Conservation (phyloP, 208 protist species). For the Novymonas esmeraldas region DNA sequence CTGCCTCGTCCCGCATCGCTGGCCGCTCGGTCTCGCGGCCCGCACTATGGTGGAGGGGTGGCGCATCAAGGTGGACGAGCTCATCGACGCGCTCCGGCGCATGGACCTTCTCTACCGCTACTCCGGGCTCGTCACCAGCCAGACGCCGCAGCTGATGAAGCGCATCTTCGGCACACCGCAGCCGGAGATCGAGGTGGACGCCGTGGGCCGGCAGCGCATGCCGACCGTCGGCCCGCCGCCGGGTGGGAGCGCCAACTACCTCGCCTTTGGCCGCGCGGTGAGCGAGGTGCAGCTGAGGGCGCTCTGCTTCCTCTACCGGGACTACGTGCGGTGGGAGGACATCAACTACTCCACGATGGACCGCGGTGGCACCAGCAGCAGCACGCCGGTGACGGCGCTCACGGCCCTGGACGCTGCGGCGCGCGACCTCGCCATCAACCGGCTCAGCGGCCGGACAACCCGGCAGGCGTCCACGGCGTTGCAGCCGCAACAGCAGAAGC, state of each 20-base stretch:
- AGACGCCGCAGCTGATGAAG: constrained; percentile 63
- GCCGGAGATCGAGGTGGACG: constrained; percentile 69
- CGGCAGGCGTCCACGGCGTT: constrained; percentile 21
- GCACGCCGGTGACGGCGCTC: neutral
- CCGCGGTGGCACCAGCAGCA: neutral
- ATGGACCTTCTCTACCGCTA: constrained; percentile 67
- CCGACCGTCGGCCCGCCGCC: constrained; percentile 64
- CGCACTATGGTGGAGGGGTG: constrained; percentile 90
- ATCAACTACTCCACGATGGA: constrained; percentile 77
- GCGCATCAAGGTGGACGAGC: constrained; percentile 57
- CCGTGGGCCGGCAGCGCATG: constrained; percentile 73
- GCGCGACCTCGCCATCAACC: constrained; percentile 20
- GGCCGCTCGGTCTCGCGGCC: constrained; percentile 74
- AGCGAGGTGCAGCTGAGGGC: constrained; percentile 73
- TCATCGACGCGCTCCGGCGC: constrained; percentile 66
- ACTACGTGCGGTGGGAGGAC: constrained; percentile 83
- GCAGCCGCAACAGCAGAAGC: constrained; percentile 10
- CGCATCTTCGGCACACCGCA: constrained; percentile 63
- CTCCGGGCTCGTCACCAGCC: constrained; percentile 70
- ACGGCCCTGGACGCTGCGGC: constrained; percentile 16
- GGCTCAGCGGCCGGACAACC: constrained; percentile 13
- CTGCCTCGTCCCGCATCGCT: constrained; percentile 82
- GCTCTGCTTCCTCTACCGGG: constrained; percentile 69
- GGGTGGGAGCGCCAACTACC: constrained; percentile 42
- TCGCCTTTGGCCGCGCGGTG: constrained; percentile 59